Percentiles rank a stretch among this genome's conserved stretches.
phyloP scores from a whole-genome alignment of 805 yeast species.

The Lipomyces sp. region DNA sequence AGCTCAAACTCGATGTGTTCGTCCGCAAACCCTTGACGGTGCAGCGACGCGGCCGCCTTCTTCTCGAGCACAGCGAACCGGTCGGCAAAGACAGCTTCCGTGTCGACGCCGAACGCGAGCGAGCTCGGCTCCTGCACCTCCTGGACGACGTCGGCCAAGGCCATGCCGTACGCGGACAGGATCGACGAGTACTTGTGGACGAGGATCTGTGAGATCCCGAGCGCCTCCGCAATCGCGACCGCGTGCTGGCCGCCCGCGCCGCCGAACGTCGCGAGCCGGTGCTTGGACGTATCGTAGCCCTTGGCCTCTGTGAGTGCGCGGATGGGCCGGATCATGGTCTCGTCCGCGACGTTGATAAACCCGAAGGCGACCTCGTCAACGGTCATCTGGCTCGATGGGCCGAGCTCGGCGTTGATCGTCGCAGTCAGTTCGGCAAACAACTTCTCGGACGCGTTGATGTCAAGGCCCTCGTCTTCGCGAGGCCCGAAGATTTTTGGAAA shows the following conservation, averaged over 20 bases:
- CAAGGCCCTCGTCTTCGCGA: slow-evolving; percentile 67
- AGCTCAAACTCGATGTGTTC: slow-evolving; percentile 54
- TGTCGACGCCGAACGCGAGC: slow-evolving; percentile 39
- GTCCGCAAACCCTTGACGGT: slow-evolving; percentile 52
- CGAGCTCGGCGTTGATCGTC: slow-evolving; percentile 52
- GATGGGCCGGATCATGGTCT: slow-evolving; percentile 87
- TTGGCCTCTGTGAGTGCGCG: slow-evolving; percentile 80
- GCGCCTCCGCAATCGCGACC: slow-evolving; percentile 64
- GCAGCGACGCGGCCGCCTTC: slow-evolving; percentile 45
- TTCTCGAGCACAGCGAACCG: slow-evolving; percentile 48
- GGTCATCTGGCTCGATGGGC: slow-evolving; percentile 42
- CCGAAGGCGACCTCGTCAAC: slow-evolving; percentile 75
- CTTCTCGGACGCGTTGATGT: slow-evolving; percentile 47
- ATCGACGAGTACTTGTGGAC: slow-evolving; percentile 81
- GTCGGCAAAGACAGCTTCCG: slow-evolving; percentile 40
- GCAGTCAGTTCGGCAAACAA: slow-evolving; percentile 56
- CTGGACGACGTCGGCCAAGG: slow-evolving; percentile 78
- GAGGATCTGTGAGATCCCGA: slow-evolving; percentile 66
- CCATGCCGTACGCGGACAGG: slow-evolving; percentile 83
- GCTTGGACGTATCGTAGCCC: slow-evolving; percentile 64
- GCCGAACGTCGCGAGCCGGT: slow-evolving; percentile 78
- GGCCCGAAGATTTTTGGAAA: slow-evolving; percentile 86
- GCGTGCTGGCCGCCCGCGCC: slow-evolving; percentile 96
- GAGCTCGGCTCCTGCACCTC: slow-evolving; percentile 76
- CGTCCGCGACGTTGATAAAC: slow-evolving; percentile 78